Conservation (phyloP, 1,139 yeast species). For the Nakaseomyces glabratus region DNA sequence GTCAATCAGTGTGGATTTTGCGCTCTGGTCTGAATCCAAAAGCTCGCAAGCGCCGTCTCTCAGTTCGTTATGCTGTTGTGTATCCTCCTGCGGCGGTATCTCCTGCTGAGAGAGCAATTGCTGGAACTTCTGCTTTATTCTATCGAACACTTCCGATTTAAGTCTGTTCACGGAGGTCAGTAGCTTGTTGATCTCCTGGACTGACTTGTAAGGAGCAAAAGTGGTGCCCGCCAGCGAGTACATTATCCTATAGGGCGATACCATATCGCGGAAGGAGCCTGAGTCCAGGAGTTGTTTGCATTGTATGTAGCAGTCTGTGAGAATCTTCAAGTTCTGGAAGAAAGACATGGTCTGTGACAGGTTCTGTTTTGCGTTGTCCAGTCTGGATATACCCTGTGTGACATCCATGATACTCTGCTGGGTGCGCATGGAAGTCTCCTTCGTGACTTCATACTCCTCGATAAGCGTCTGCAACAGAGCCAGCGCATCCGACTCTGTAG, state of each 20-base stretch:
- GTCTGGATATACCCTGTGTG: conserved; percentile 66
- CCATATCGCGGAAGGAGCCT: conserved; percentile 57
- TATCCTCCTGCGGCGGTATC: conserved; percentile 4
- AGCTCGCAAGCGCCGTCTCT: conserved; percentile 53
- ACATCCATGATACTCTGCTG: conserved; percentile 56
- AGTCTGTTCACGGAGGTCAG: conserved; percentile 55
- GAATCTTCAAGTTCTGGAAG: conserved; percentile 77
- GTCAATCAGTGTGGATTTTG: conserved; percentile 52
- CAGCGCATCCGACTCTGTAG: conserved; percentile 14
- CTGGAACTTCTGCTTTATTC: conserved; percentile 68
- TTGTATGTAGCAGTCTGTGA: conserved; percentile 66
- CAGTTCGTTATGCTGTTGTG: conserved; percentile 25
- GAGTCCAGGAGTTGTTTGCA: conserved; percentile 42
- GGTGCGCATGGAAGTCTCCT: conserved; percentile 44
- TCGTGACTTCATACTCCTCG: conserved; percentile 38
- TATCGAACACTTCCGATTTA: conserved; percentile 59
- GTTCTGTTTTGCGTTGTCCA: conserved; percentile 78
- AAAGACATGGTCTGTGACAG: conserved; percentile 78
- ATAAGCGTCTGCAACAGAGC: conserved; percentile 28
- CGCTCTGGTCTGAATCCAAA: conserved; percentile 51
- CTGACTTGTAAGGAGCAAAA: conserved; percentile 75
- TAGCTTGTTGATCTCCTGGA: conserved; percentile 68
- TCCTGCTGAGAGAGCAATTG: conserved; percentile 31
- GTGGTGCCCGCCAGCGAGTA: conserved; percentile 59
- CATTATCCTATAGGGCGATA: conserved; percentile 64